Evolutionary conservation across 2,329 filamentous ascomycete species (phyloP), one percentile per base, ranked within the genome.

Genomic region (Alternaria triticimaculans): DNA sequence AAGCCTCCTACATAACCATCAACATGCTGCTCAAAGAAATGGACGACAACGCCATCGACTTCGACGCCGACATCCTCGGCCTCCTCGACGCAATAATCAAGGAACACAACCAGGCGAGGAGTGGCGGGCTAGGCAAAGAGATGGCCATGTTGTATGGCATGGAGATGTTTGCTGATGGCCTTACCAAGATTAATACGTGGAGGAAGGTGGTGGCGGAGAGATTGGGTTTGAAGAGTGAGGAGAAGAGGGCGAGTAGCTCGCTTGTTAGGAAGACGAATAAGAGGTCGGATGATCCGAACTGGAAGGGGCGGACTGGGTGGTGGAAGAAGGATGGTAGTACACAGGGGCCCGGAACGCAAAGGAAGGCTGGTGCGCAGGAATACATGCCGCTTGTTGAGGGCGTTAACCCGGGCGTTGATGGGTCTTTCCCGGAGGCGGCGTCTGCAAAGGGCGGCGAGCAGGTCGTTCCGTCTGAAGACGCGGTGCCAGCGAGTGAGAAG

Each of bases 1-100:
- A 87, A 66, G 84, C 87, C 21, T 88, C 92, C 71, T 82, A 88
- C 3, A 67, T 73, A 4, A 83, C 83, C 1, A 86, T 91, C 23
- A 78, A 88, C 54, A 80, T 84, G 5, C 76, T 90, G 2, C 80
- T 92, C 6, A 82, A 85, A 45, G 90, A 92, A 79, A 92, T 93
- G 90, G 85, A 86, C 44, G 82, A 85, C 33, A 85, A 86, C 2
- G 89, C 89, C 0, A 81, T 92, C 5, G 84, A 85, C 51, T 87
- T 87, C 63, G 85, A 91, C 68, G 65, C 71, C 11, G 77, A 78
- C 21, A 88, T 87, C 0, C 73, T 83, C 12, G 63, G 68, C 2
- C 50, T 84, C 6, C 66, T 85, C 1, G 72, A 80, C 14, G 56
- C 60, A 3, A 79, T 84, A 6, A 63, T 80, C 9, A 59, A 63